phyloP scores from a whole-genome alignment of 352 stramenopile genomes.

The Globisporangium mamillatum region DNA sequence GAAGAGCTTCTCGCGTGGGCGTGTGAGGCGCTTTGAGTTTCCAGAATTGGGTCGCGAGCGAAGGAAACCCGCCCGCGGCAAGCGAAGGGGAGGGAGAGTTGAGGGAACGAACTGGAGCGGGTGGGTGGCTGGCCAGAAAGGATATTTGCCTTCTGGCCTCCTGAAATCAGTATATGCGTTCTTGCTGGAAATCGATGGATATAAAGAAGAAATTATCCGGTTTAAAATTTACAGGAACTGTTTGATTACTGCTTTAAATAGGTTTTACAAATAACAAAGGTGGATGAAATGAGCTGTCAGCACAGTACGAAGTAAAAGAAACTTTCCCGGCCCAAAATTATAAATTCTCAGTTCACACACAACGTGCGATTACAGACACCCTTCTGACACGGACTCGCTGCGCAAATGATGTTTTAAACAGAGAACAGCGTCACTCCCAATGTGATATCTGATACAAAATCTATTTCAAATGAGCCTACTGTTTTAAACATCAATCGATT shows the following conservation, averaged over 20 bases:
- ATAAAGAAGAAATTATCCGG: too few relatives aligned
- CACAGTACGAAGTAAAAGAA: conserved; percentile 4
- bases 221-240: too few relatives aligned
- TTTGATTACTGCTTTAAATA: too few relatives aligned
- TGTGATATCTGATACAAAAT: neutral
- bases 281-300: too few relatives aligned
- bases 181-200: too few relatives aligned
- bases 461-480: neutral
- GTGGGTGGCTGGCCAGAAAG: conserved; percentile 14
- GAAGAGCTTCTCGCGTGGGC: neutral
- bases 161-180: neutral
- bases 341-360: neutral
- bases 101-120: neutral
- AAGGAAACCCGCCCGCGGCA: neutral
- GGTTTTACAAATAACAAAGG: too few relatives aligned
- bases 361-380: neutral
- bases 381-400: neutral
- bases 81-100: conserved; percentile 4
- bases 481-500: neutral
- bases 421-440: neutral
- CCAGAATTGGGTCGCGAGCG: conserved; percentile 12
- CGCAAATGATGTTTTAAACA: conserved; percentile 14
- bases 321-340: neutral
- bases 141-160: neutral
- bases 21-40: conserved; percentile 15